Evolutionary conservation across 2,329 filamentous ascomycete species (phyloP).

Genomic region (Fusarium sp.): DNA sequence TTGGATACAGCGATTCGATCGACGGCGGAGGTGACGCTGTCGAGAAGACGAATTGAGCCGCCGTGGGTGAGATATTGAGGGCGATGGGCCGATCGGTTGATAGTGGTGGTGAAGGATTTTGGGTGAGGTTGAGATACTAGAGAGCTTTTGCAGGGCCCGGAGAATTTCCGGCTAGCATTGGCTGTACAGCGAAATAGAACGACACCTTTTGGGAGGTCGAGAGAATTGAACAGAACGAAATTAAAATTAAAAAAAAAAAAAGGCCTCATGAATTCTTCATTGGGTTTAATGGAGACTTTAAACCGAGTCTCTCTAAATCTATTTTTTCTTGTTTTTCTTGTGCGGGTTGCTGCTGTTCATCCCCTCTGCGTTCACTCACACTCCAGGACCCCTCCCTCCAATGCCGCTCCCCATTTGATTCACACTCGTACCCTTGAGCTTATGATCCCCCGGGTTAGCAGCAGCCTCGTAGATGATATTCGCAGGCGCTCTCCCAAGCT

Average conservation of each 20-base stretch:
- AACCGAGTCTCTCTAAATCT: background rate
- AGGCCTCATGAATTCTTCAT: background rate
- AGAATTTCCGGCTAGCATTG: conserved; percentile 41
- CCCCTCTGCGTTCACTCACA: conserved; percentile 34
- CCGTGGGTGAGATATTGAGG: conserved; percentile 23
- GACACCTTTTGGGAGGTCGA: background rate
- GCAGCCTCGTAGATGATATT: conserved; percentile 95
- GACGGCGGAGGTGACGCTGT: conserved; percentile 15
- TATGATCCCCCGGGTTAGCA: conserved; percentile 90
- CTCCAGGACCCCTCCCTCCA: conserved; percentile 58
- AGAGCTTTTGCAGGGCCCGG: conserved; percentile 40
- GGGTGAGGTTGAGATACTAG: conserved; percentile 32
- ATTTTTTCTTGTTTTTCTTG: background rate
- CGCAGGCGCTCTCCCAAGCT: conserved; percentile 76
- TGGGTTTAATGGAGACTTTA: background rate
- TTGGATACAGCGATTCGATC: conserved; percentile 38
- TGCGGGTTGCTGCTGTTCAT: background rate
- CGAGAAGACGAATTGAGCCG: conserved; percentile 35
- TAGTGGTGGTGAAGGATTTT: conserved; percentile 46
- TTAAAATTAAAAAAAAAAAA: background rate
- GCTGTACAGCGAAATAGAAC: conserved; percentile 11
- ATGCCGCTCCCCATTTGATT: conserved; percentile 69
- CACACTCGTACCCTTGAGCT: conserved; percentile 68
- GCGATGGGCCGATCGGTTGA: conserved; percentile 24
- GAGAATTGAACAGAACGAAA: background rate